Evolutionary conservation across 345 rosid species (phyloP), one percentile per base, ranked within the genome.

Genomic region (Pseudoturritis turrita): DNA sequence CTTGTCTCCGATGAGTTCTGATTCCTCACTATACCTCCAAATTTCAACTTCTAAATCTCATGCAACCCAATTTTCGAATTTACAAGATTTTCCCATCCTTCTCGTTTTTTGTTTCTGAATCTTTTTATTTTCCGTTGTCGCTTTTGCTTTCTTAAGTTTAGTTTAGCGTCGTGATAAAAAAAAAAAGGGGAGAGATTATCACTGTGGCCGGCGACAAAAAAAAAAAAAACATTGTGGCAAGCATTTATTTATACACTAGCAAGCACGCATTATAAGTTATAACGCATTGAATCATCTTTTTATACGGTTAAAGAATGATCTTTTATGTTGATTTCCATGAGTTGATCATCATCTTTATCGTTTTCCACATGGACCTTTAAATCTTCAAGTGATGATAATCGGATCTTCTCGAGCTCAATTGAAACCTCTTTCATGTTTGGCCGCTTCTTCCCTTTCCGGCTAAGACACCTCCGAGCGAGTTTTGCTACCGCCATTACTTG

Each of bases 361-460:
- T 33, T 33, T 7, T 33, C 37, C 0, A 33, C 3, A 9, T 33
- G 43, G 29, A n/a, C 53, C 33, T 68, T 31, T 29, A 44, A 44
- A 44, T 56, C 15, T 43, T 56, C 44, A 9, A 29, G 52, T 13
- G 72, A n/a, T n/a, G n/a, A 53, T n/a, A 18, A 57, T 7, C 58
- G 57, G n/a, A 71, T 71, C 35, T 57, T 66, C 35, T 73, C 80
- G 3, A 84, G 57, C 28, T 77, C 77, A 13, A 45, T 3, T 1
- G 50, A 52, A 5, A 78, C 84, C 28, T 84, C 62, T 41, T 62
- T 80, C 86, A 80, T 84, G 26, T 75, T 56, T 15, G 88, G 85
- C 19, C 82, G 69, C 18, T 78, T 63, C 14, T 31, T 75, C 14
- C 84, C 79, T 40, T 74, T 73, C 26, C 69, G 2, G 64, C 4